Evolutionary conservation across 768 basidiomycete species (phyloP).

Genomic region (Psilocybe cubensis): DNA sequence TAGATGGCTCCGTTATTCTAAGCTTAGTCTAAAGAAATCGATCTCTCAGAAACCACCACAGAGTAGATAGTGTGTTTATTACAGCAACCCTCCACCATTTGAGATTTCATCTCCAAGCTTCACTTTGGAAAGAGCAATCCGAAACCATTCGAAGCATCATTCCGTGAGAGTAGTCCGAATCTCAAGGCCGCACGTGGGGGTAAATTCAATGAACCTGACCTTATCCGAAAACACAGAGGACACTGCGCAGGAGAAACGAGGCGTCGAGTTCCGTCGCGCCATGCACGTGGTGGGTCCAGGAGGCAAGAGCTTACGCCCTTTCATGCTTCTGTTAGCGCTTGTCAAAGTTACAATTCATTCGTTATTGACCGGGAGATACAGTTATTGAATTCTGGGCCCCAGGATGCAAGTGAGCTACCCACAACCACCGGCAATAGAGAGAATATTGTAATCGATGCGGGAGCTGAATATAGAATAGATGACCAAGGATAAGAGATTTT

Average conservation of each 20-base stretch:
- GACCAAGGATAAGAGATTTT: constrained; percentile 13
- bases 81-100: constrained; percentile 13
- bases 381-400: neutral
- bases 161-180: constrained; percentile 16
- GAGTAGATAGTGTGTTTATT: constrained; percentile 7
- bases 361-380: neutral
- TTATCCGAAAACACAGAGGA: neutral
- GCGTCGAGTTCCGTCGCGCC: constrained; percentile 1
- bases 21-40: neutral
- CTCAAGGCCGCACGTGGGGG: constrained; percentile 13
- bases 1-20: neutral
- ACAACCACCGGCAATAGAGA: neutral
- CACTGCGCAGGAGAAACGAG: constrained; percentile 12
- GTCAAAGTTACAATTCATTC: neutral
- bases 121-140: constrained; percentile 14
- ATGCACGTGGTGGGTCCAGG: constrained; percentile 4
- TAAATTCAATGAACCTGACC: neutral
- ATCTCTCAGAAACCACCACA: neutral
- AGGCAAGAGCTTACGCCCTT: neutral
- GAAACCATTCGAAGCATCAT: constrained; percentile 10
- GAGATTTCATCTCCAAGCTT: constrained; percentile 7
- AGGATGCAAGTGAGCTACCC: neutral
- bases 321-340: constrained; percentile 5
- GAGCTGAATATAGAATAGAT: constrained; percentile 10
- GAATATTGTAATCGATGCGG: constrained; percentile 7